Percentiles rank a stretch among this genome's conserved stretches.
phyloP scores from a whole-genome alignment of 306 rosid genomes.

The Trifolium subterraneum region DNA sequence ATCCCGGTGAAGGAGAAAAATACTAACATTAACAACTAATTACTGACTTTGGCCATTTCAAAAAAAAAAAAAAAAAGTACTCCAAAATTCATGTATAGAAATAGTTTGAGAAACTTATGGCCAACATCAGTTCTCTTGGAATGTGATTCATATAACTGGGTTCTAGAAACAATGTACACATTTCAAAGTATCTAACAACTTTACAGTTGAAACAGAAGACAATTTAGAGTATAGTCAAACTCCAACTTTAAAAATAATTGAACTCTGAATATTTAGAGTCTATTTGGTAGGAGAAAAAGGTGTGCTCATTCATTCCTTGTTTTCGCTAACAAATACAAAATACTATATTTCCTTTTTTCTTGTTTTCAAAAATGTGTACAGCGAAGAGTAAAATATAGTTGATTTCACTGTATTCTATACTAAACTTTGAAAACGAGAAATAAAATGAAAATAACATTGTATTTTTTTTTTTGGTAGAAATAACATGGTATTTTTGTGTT shows the following conservation, averaged over 20 bases:
- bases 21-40: too few species aligned
- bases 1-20: too few species aligned
- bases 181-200: background rate
- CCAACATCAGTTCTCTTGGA: constrained; percentile 8
- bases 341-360: background rate
- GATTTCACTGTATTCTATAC: background rate
- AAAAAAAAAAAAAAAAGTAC: too few species aligned
- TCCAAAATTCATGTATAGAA: background rate
- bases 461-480: background rate
- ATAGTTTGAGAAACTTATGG: constrained; percentile 3
- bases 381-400: background rate
- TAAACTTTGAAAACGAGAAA: constrained; percentile 5
- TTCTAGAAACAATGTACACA: background rate
- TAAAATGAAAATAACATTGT: background rate
- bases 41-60: too few species aligned
- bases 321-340: background rate
- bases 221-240: background rate
- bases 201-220: background rate
- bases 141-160: background rate
- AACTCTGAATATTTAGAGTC: background rate
- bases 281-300: background rate
- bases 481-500: background rate
- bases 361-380: background rate
- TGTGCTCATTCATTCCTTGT: background rate
- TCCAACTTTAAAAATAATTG: background rate